Base-by-base conservation (phyloP, 1,284 basidiomycete genomes). In the Phellinidium pouzarii region DNA sequence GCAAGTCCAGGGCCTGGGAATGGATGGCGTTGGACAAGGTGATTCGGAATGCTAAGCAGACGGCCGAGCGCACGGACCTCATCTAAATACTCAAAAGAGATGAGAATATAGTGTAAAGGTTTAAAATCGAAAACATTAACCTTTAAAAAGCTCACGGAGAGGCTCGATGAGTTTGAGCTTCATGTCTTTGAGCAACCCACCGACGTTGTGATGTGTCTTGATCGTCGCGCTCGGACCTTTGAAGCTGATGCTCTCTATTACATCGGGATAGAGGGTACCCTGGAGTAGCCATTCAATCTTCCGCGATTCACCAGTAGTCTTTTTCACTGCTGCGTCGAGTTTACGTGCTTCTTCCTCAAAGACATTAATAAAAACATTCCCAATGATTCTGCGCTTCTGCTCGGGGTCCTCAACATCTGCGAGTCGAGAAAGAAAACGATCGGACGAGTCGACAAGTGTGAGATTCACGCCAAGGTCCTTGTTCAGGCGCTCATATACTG, bases 121-220 rank as follows among this genome's bases (percentile, higher is more conserved):
- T 17, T n/a, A 48, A 9, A 31, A 3, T 65, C 74, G 42, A 7
- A 7, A 34, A 2, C 6, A 14, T 34, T 34, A 59, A 91, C 93
- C 94, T 77, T 99, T 99, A 82, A 99, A 99, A 22, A 99, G 78
- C 73, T 99, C 96, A 36, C 96, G 80, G 44, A 99, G 74, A 36
- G 96, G 96, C 72, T 99, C 96, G 60, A 99, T 98, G 42, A 99
- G 79, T 75, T 99, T 99, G 60, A 99, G 78, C 71, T 96, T 98
- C 96, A 99, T 99, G 68, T 99, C 87, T 64, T 91, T 91, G 56
- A 99, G 75, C 44, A 99, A 74, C 8, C 96, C 96, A 27, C 96
- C 96, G 58, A 99, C 96, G 63, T 99, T 99, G 70, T 99, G 96
- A 68, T 99, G 96, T 7, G 96, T 98, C 79, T 99, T 99, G 77